A percentile compares a stretch with the other conserved stretches of the same genome.
Evolutionary conservation across 2,329 filamentous ascomycete species (phyloP).

Genomic region (Fusarium sp.): DNA sequence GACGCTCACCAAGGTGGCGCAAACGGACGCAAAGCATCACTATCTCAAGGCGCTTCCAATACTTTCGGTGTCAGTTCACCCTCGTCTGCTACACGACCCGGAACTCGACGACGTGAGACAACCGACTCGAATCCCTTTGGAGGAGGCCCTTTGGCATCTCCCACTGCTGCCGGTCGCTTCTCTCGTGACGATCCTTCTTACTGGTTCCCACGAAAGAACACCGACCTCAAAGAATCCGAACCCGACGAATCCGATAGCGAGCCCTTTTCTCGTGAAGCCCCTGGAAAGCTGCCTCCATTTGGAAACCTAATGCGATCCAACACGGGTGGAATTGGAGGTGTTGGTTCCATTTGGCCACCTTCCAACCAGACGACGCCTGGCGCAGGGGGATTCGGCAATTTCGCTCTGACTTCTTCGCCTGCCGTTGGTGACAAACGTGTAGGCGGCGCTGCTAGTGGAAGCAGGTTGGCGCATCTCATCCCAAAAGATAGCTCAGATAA

Average conservation of each 20-base stretch:
- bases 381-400: constrained; percentile 89
- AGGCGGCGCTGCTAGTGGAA: constrained; percentile 79
- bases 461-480: constrained; percentile 88
- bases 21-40: constrained; percentile 84
- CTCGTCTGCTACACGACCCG: constrained; percentile 77
- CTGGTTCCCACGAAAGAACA: constrained; percentile 70
- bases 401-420: constrained; percentile 74
- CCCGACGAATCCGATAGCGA: constrained; percentile 65
- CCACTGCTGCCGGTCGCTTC: constrained; percentile 71
- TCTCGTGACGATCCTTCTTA: constrained; percentile 73
- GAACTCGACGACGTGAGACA: constrained; percentile 86
- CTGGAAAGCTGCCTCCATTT: constrained; percentile 57
- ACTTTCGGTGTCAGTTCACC: constrained; percentile 82
- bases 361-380: constrained; percentile 73
- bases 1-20: constrained; percentile 70
- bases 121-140: constrained; percentile 76
- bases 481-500: constrained; percentile 83
- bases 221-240: constrained; percentile 69
- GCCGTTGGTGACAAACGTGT: constrained; percentile 80
- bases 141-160: constrained; percentile 70
- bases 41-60: constrained; percentile 78
- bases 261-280: constrained; percentile 49
- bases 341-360: constrained; percentile 61
- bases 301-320: constrained; percentile 68
- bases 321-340: constrained; percentile 63